phyloP scores from a whole-genome alignment of 495 filamentous ascomycete species.

The Lentithecium fluviatile region DNA sequence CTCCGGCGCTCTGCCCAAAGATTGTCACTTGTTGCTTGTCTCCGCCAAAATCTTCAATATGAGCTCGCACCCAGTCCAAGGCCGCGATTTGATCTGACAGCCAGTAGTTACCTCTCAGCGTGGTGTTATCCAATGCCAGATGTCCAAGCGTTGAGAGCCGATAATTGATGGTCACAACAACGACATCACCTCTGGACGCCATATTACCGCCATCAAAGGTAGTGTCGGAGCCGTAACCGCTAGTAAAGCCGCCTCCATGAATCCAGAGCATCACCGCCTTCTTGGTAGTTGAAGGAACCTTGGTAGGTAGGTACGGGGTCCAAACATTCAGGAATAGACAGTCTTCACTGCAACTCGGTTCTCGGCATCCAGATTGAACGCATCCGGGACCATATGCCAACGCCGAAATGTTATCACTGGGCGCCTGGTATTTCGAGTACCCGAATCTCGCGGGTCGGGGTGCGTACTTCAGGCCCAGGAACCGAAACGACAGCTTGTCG shows the following conservation, averaged over 20 bases:
- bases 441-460: constrained; percentile 32
- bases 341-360: constrained; percentile 44
- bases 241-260: constrained; percentile 38
- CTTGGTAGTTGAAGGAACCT: constrained; percentile 31
- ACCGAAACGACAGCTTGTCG: constrained; percentile 54
- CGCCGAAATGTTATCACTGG: constrained; percentile 37
- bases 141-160: constrained; percentile 49
- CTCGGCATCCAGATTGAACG: constrained; percentile 42
- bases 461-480: constrained; percentile 38
- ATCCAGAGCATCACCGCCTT: constrained; percentile 54
- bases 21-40: constrained; percentile 40
- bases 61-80: constrained; percentile 35
- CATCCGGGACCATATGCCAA: constrained; percentile 47
- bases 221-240: constrained; percentile 37
- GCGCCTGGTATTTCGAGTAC: constrained; percentile 25
- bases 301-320: constrained; percentile 52
- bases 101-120: constrained; percentile 54
- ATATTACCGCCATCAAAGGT: constrained; percentile 51
- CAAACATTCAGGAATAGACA: constrained; percentile 58
- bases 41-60: constrained; percentile 40
- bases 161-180: constrained; percentile 53
- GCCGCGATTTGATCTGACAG: constrained; percentile 49
- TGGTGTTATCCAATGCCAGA: constrained; percentile 41
- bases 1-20: constrained; percentile 57
- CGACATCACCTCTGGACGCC: constrained; percentile 50